phyloP scores from a whole-genome alignment of 2,329 filamentous ascomycete species.

The Cryphonectria japonica region DNA sequence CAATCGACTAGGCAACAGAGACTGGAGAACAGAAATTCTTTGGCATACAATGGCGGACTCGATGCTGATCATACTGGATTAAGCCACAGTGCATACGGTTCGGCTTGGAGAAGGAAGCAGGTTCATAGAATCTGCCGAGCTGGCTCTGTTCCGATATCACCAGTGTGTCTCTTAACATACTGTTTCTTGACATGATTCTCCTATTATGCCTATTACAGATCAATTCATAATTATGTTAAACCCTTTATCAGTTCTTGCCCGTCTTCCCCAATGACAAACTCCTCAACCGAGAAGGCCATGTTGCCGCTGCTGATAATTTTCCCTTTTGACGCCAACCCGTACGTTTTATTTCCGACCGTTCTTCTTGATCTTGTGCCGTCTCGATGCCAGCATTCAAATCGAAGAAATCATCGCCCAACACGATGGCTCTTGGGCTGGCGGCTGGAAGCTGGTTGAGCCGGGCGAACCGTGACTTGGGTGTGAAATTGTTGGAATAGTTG shows the following conservation, averaged over 20 bases:
- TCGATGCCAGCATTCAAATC: neutral
- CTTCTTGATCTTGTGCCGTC: neutral
- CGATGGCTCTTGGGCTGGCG: constrained; percentile 8
- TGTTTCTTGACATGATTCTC: neutral
- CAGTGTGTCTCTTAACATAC: too few relatives aligned
- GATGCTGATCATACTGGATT: neutral
- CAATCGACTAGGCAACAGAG: neutral
- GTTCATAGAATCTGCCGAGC: neutral
- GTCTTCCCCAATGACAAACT: neutral
- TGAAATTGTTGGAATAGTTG: constrained; percentile 6
- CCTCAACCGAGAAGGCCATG: constrained; percentile 6
- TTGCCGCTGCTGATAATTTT: neutral
- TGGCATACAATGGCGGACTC: neutral
- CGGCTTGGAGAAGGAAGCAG: neutral
- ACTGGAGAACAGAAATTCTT: neutral
- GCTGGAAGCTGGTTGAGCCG: constrained; percentile 24
- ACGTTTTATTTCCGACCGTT: neutral
- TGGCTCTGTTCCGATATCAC: too few relatives aligned
- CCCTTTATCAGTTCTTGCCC: neutral
- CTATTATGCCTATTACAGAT: neutral
- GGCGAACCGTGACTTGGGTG: constrained; percentile 23
- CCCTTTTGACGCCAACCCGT: neutral
- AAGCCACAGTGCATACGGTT: neutral
- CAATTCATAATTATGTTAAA: neutral
- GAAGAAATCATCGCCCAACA: constrained; percentile 7